These are phyloP conservation scores for Brettanomyces anomalus DNA, from an alignment of 805 yeast species.

Conservation along the genomic window DNA sequence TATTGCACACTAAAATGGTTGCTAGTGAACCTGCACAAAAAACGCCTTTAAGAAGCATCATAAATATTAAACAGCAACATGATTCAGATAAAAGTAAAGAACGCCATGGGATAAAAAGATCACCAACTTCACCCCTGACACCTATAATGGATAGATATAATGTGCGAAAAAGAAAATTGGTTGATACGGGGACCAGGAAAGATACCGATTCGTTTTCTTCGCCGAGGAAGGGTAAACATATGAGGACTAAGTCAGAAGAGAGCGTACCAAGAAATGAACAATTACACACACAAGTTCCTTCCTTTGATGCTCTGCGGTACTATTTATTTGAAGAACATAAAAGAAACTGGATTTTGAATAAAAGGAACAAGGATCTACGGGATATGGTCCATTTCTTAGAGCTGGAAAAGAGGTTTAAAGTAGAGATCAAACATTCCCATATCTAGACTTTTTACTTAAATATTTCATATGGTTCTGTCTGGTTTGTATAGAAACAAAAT, in stretches of 20 bases:
- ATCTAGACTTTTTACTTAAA: too few species aligned
- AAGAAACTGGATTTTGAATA: slow-evolving; percentile 13
- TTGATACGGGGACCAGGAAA: not conserved
- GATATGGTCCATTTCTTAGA: slow-evolving; percentile 15
- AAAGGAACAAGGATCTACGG: slow-evolving; percentile 7
- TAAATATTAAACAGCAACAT: too few species aligned
- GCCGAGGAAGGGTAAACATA: not conserved
- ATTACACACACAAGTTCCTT: too few species aligned
- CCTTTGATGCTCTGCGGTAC: not conserved
- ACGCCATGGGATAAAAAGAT: slow-evolving; percentile 14
- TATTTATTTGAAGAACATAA: slow-evolving; percentile 6
- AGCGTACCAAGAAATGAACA: too few species aligned
- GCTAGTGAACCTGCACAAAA: not conserved
- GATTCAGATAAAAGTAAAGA: not conserved
- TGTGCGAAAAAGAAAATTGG: slow-evolving; percentile 17
- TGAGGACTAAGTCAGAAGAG: not conserved
- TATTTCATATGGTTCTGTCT: too few species aligned
- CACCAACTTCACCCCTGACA: slow-evolving; percentile 26
- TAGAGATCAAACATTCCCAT: too few species aligned
- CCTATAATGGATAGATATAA: slow-evolving; percentile 20
- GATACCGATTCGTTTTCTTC: not conserved
- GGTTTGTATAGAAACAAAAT: too few species aligned
- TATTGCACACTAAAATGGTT: too few species aligned
- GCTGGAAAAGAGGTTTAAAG: slow-evolving; percentile 8
- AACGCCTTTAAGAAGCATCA: not conserved